Evolutionary conservation across 495 filamentous ascomycete species (phyloP).

Genomic region (Neurospora sp.): DNA sequence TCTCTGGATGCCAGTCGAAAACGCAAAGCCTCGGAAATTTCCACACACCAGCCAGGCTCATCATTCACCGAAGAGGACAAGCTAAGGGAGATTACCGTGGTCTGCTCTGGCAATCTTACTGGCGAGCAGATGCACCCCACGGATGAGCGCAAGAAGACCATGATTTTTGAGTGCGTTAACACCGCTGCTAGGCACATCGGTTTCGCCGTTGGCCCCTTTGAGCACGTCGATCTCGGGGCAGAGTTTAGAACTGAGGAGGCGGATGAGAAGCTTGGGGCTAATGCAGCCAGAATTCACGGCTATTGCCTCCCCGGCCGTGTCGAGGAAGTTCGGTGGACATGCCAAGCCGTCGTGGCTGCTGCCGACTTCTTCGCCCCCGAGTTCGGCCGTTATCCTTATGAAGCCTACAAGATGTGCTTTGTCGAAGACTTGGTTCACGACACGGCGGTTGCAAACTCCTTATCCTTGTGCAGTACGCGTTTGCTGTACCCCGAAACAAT

Average conservation of each 20-base stretch:
- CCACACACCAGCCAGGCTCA: not conserved
- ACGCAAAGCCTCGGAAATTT: conserved; percentile 12
- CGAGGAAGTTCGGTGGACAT: conserved; percentile 74
- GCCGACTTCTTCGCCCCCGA: conserved; percentile 79
- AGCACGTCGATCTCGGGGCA: conserved; percentile 72
- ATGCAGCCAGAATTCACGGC: conserved; percentile 73
- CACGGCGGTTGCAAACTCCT: conserved; percentile 61
- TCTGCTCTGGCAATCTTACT: conserved; percentile 79
- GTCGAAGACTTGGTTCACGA: conserved; percentile 76
- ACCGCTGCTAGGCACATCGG: conserved; percentile 78
- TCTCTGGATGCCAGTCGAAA: conserved; percentile 16
- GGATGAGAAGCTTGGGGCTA: conserved; percentile 76
- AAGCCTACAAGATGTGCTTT: conserved; percentile 83
- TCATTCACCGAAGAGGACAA: conserved; percentile 59
- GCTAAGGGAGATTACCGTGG: conserved; percentile 73
- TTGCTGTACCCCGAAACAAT: conserved; percentile 75
- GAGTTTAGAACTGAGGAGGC: conserved; percentile 83
- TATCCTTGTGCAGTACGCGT: conserved; percentile 79
- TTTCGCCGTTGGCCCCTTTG: conserved; percentile 89
- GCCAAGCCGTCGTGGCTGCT: conserved; percentile 44
- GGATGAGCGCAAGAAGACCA: conserved; percentile 69
- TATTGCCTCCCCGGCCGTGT: conserved; percentile 80
- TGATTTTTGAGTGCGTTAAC: conserved; percentile 63
- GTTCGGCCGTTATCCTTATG: conserved; percentile 79
- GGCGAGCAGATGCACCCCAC: conserved; percentile 68